A percentile compares a stretch with the other conserved stretches of the same genome.
phyloP scores from a whole-genome alignment of 352 stramenopile genomes.

The Peronospora farinosa region DNA sequence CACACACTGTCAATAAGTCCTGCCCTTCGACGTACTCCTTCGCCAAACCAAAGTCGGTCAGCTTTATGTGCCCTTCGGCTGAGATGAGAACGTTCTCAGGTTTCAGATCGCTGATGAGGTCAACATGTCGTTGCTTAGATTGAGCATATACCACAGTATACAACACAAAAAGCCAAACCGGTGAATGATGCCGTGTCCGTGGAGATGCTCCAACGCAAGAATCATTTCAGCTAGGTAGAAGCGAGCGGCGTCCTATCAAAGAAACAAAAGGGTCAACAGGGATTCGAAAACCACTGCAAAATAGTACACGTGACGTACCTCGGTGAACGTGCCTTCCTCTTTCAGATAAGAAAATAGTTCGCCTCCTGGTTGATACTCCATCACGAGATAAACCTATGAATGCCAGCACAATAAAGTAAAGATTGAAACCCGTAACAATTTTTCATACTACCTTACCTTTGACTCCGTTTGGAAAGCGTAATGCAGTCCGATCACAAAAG shows the following conservation, averaged over 20 bases:
- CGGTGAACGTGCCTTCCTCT: conserved; percentile 58
- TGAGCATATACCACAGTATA: background rate
- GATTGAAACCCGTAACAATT: background rate
- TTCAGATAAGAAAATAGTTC: conserved; percentile 74
- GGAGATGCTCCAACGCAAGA: conserved; percentile 73
- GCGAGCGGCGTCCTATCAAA: conserved; percentile 47
- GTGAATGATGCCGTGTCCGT: conserved; percentile 77
- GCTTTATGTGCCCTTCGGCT: conserved; percentile 81
- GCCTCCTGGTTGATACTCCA: conserved; percentile 77
- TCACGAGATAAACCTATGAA: conserved; percentile 59
- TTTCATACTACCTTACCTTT: conserved; percentile 36
- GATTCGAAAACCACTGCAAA: background rate
- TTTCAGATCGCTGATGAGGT: conserved; percentile 69
- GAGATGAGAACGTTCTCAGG: conserved; percentile 90
- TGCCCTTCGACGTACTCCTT: conserved; percentile 67
- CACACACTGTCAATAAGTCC: conserved; percentile 68
- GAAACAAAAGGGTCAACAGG: background rate
- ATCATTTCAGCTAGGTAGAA: conserved; percentile 86
- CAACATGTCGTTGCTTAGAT: background rate
- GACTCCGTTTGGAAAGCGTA: conserved; percentile 80
- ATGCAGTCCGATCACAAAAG: conserved; percentile 72
- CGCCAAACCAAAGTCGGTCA: conserved; percentile 89
- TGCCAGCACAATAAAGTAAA: background rate
- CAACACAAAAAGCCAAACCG: conserved; percentile 31
- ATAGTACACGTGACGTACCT: conserved; percentile 25